Base-by-base conservation (phyloP, 2,329 filamentous ascomycete genomes). In the Alternaria burnsii region DNA sequence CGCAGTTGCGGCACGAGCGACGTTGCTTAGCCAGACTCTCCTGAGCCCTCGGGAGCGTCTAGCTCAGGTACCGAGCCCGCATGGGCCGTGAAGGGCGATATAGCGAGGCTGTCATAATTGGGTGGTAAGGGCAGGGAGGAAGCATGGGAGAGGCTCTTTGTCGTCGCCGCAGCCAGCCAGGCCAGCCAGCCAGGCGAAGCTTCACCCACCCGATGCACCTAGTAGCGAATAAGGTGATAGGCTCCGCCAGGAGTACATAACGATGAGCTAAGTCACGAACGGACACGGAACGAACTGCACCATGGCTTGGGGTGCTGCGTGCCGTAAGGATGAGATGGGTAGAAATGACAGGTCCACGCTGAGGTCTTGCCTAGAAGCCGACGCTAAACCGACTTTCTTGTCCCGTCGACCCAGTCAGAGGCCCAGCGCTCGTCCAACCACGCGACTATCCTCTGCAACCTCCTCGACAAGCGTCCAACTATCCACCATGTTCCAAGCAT, bases 1-100 rank as follows among this genome's bases (percentile, higher is more conserved):
- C 62, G 26, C 70, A 65, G 70, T 62, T 64, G 61, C 59, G 65
- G 60, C 61, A 59, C 57, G 30, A 67, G 72, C 73, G 76, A 76
- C 73, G 71, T 61, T 50, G 52, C 44, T 40, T 50, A 22, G 46
- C 30, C 46, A 22, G 34, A 4, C 55, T 73, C 70, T 61, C 36
- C 54, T 61, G 56, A 70, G 70, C 56, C 62, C 59, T 70, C 65
- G 47, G 53, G 56, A 62, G 56, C 61, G 65, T 62, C 65, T 66
- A 69, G 68, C 57, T 74, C 68, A 76, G 72, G 72, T 70, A 74
- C 70, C 65, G 68, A 71, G 71, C 73, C 46, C 70, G 69, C 70
- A 68, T 59, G 54, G 67, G 65, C 69, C 69, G 63, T 52, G 69
- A 58, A 71, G 63, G 69, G 71, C 69, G 62, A 70, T 74, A 69